phyloP scores from a whole-genome alignment of 2,329 filamentous ascomycete genomes.

The Stachybotrys chartarum region DNA sequence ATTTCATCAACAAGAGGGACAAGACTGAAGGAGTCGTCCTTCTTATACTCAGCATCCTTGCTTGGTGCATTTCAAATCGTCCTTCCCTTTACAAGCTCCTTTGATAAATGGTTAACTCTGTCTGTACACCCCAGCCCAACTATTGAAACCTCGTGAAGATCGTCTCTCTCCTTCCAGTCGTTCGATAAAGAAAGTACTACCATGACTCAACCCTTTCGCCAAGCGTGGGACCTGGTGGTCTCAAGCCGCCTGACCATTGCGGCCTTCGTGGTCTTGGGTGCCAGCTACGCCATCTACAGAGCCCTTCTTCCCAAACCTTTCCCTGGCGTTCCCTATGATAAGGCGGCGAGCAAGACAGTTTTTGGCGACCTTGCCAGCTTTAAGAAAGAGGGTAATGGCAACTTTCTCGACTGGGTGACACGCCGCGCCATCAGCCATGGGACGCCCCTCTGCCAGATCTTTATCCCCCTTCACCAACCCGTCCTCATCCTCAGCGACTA shows the following conservation, averaged over 20 bases:
- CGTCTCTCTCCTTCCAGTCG: neutral
- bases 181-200: neutral
- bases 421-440: slow-evolving; percentile 21
- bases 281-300: slow-evolving; percentile 1
- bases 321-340: slow-evolving; percentile 37
- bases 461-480: slow-evolving; percentile 35
- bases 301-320: slow-evolving; percentile 32
- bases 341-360: slow-evolving; percentile 21
- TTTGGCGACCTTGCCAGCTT: slow-evolving; percentile 32
- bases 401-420: slow-evolving; percentile 15
- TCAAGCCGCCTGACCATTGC: neutral
- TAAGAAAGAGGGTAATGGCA: slow-evolving; percentile 1
- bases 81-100: too few relatives aligned
- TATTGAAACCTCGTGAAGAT: neutral
- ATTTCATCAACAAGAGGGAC: too few relatives aligned
- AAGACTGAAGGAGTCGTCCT: too few relatives aligned
- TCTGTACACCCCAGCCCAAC: too few relatives aligned
- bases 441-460: slow-evolving; percentile 38
- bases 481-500: slow-evolving; percentile 34
- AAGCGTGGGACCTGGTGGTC: neutral
- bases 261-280: neutral
- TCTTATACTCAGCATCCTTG: too few relatives aligned
- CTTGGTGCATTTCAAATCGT: too few relatives aligned
- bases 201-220: neutral
- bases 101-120: too few relatives aligned